Conservation (phyloP, 179 eudicot genomes). For the Heliamphora ciliata region DNA sequence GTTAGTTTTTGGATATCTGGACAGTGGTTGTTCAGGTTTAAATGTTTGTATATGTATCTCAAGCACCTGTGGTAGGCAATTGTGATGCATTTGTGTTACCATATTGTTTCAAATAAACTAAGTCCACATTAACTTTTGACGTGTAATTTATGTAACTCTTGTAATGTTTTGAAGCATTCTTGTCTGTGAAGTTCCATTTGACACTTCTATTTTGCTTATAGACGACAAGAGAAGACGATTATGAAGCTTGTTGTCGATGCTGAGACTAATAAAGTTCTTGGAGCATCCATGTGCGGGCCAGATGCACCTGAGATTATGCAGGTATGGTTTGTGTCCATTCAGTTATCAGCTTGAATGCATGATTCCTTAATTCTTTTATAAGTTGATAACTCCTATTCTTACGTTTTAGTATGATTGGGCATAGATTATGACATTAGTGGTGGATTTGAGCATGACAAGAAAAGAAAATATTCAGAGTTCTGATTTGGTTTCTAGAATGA, state of each 20-base stretch:
- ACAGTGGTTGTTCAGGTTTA: not conserved
- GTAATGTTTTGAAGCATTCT: not conserved
- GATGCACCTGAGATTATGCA: slow-evolving; percentile 97
- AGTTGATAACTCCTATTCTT: not conserved
- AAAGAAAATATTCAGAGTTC: not conserved
- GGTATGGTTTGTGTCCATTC: slow-evolving; percentile 30
- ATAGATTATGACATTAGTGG: not conserved
- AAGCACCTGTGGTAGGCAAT: not conserved
- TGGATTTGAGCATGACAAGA: not conserved
- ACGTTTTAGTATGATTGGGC: not conserved
- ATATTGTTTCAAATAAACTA: not conserved
- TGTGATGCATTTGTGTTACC: not conserved
- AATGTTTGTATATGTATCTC: not conserved
- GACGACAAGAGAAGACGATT: slow-evolving; percentile 87
- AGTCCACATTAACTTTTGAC: not conserved
- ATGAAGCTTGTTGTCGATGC: slow-evolving; percentile 95
- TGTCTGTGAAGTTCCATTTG: not conserved
- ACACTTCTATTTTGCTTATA: slow-evolving; percentile 20
- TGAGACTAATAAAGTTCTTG: slow-evolving; percentile 85
- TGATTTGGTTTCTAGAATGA: too few relatives aligned
- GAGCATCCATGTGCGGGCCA: slow-evolving; percentile 98
- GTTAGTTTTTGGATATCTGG: slow-evolving; percentile 10
- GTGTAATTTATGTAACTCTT: slow-evolving; percentile 1
- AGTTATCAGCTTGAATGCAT: not conserved
- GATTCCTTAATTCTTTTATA: not conserved